Percentiles rank a stretch among this genome's conserved stretches.
These are phyloP conservation scores for Akanthomyces lecanii DNA, from an alignment of 2,329 filamentous ascomycete genomes.

Conservation along the genomic window DNA sequence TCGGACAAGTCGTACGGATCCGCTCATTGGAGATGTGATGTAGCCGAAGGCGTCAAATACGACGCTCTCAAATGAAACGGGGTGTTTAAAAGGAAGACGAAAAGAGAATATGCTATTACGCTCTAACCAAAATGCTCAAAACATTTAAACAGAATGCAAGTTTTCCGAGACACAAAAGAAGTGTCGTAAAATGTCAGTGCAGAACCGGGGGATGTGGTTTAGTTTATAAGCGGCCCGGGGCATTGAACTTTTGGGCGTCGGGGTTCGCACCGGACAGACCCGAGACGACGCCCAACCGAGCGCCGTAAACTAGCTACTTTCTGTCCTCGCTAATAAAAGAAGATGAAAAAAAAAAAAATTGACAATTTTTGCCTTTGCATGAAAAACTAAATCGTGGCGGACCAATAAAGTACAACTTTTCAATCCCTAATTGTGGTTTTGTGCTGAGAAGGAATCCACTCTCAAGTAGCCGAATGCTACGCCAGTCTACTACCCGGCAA, in stretches of 20 bases:
- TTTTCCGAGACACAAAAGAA: background rate
- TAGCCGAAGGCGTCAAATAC: too few relatives aligned
- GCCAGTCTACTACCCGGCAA: background rate
- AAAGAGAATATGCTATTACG: too few relatives aligned
- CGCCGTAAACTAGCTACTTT: background rate
- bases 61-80: too few relatives aligned
- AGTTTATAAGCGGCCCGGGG: slow-evolving; percentile 3
- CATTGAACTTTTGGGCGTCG: background rate
- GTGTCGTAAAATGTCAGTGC: background rate
- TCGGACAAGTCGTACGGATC: background rate
- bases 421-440: too few relatives aligned
- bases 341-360: background rate
- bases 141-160: background rate
- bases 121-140: too few relatives aligned
- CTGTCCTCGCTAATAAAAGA: background rate
- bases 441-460: background rate
- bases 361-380: background rate
- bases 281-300: background rate
- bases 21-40: background rate
- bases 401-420: background rate
- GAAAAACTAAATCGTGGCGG: too few relatives aligned
- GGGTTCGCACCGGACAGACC: slow-evolving; percentile 5
- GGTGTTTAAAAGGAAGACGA: too few relatives aligned
- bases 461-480: slow-evolving; percentile 6
- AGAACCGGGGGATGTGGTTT: background rate